Conservation (phyloP, 2,329 filamentous ascomycete genomes). For the Alternaria tenuissima region DNA sequence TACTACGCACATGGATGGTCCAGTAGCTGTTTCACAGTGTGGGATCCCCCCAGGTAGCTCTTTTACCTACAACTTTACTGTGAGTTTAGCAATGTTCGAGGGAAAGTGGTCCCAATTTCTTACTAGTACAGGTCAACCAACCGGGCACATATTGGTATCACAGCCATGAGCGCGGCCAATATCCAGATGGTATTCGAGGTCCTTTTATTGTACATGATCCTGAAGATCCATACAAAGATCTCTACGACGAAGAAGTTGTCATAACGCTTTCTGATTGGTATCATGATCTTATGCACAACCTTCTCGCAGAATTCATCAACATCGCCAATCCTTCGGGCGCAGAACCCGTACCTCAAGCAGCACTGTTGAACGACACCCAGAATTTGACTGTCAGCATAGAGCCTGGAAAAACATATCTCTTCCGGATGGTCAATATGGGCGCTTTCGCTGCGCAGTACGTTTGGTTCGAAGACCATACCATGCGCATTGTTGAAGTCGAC, state of each 20-base stretch:
- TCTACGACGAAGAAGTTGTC: conserved; percentile 68
- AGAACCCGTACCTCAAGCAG: conserved; percentile 72
- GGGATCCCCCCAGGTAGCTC: conserved; percentile 67
- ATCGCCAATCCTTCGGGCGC: conserved; percentile 65
- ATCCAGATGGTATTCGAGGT: conserved; percentile 73
- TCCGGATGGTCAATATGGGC: conserved; percentile 74
- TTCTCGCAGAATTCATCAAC: conserved; percentile 56
- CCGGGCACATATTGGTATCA: conserved; percentile 72
- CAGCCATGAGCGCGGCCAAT: conserved; percentile 68
- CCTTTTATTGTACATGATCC: conserved; percentile 71
- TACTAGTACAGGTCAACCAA: conserved; percentile 60
- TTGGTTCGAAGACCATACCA: conserved; percentile 72
- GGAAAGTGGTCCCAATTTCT: conserved; percentile 3
- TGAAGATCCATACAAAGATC: conserved; percentile 59
- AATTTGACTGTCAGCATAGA: conserved; percentile 56
- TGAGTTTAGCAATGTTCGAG: conserved; percentile 11
- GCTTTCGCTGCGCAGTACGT: conserved; percentile 76
- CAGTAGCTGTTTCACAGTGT: conserved; percentile 67
- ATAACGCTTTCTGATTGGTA: conserved; percentile 79
- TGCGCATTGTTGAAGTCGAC: conserved; percentile 74
- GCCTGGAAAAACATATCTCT: conserved; percentile 67
- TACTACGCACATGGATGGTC: conserved; percentile 77
- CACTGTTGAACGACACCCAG: conserved; percentile 69
- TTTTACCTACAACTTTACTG: conserved; percentile 67
- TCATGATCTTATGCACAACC: conserved; percentile 63